These are phyloP conservation scores for Conringia planisiliqua DNA, from an alignment of 345 rosid genomes.

Conservation along the genomic window DNA sequence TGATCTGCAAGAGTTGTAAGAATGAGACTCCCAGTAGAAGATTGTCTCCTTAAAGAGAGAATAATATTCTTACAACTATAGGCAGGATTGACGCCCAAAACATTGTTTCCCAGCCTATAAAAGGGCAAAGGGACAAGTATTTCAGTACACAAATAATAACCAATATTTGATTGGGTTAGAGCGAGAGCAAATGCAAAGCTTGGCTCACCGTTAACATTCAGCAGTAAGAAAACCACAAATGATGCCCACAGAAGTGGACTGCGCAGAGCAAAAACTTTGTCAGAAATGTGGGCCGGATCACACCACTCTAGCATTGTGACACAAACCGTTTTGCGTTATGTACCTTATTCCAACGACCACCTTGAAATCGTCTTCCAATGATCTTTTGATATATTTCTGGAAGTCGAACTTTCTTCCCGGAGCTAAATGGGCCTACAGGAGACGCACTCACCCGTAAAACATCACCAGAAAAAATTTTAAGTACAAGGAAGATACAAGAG, in stretches of 20 bases:
- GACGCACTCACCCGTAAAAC: neutral
- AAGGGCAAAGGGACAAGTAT: neutral
- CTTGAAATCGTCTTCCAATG: constrained; percentile 88
- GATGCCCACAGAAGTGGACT: constrained; percentile 89
- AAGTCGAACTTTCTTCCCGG: constrained; percentile 84
- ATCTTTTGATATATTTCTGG: constrained; percentile 77
- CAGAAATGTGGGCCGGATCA: neutral
- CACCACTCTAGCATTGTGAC: neutral
- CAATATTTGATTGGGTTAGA: neutral
- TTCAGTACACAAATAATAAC: neutral
- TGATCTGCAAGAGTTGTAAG: constrained; percentile 48
- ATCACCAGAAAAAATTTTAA: neutral
- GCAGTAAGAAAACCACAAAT: constrained; percentile 74
- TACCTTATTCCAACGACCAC: constrained; percentile 78
- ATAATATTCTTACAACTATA: constrained; percentile 51
- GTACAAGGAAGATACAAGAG: neutral
- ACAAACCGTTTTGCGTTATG: neutral
- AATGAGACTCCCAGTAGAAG: constrained; percentile 6
- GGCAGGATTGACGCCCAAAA: constrained; percentile 84
- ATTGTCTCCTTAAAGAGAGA: neutral
- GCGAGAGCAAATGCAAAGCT: neutral
- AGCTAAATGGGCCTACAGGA: constrained; percentile 68
- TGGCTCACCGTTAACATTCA: constrained; percentile 66
- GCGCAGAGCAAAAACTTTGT: constrained; percentile 32
- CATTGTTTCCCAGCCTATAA: constrained; percentile 71